These are phyloP conservation scores for Brettanomyces anomalus DNA, from an alignment of 805 yeast genomes.

Conservation along the genomic window DNA sequence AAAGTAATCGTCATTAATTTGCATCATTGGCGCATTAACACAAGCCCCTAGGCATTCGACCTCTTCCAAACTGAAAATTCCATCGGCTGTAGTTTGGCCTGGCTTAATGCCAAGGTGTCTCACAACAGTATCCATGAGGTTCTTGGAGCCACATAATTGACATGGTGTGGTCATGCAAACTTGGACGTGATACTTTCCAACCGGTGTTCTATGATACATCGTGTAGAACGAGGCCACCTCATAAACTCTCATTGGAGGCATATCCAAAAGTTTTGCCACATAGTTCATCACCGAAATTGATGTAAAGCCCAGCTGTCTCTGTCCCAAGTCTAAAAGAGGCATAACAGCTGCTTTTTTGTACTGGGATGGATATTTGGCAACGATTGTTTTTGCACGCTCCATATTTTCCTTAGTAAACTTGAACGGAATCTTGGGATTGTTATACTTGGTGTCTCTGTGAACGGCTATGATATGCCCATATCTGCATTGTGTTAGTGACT, in stretches of 20 bases:
- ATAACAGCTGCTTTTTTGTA: slow-evolving; percentile 82
- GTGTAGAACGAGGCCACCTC: slow-evolving; percentile 91
- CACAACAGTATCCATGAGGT: slow-evolving; percentile 62
- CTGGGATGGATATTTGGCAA: slow-evolving; percentile 76
- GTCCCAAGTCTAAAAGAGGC: slow-evolving; percentile 83
- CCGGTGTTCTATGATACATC: slow-evolving; percentile 80
- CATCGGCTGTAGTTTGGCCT: slow-evolving; percentile 71
- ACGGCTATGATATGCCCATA: slow-evolving; percentile 35
- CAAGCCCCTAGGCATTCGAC: slow-evolving; percentile 92
- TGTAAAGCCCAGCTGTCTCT: slow-evolving; percentile 79
- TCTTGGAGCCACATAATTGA: slow-evolving; percentile 75
- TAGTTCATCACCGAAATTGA: slow-evolving; percentile 85
- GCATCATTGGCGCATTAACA: slow-evolving; percentile 86
- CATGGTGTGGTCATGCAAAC: slow-evolving; percentile 89
- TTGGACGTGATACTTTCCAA: slow-evolving; percentile 78
- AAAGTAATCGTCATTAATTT: slow-evolving; percentile 71
- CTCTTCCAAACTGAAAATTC: slow-evolving; percentile 71
- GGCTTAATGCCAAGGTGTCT: slow-evolving; percentile 55
- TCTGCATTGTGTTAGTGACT: slow-evolving; percentile 9
- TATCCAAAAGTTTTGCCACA: slow-evolving; percentile 73
- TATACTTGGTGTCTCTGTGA: slow-evolving; percentile 63
- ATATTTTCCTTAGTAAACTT: slow-evolving; percentile 61
- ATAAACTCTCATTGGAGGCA: slow-evolving; percentile 92
- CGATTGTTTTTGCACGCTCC: slow-evolving; percentile 60
- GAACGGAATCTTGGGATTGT: slow-evolving; percentile 61